phyloP scores from a whole-genome alignment of 1,284 basidiomycete genomes.

The Xanthoconium separans region DNA sequence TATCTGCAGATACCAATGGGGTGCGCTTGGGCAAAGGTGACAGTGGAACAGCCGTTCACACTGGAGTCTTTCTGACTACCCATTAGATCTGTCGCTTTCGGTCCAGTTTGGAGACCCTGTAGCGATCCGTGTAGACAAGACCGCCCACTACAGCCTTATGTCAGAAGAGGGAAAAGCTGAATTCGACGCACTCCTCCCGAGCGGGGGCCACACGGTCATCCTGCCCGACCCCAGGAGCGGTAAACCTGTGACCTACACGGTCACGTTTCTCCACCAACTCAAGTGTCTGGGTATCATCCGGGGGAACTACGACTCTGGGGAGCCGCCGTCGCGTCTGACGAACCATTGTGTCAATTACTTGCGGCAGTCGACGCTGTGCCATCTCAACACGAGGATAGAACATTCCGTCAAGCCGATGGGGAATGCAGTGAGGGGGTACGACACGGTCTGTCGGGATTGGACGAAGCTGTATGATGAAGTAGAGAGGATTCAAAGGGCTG shows the following conservation, averaged over 20 bases:
- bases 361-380: conserved; percentile 14
- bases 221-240: conserved; percentile 13
- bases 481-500: conserved; percentile 9
- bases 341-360: conserved; percentile 18
- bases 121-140: conserved; percentile 16
- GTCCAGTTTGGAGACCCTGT: conserved; percentile 14
- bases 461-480: conserved; percentile 19
- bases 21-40: conserved; percentile 4
- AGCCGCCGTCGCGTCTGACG: conserved; percentile 9
- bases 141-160: conserved; percentile 10
- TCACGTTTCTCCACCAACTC: conserved; percentile 16
- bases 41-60: neutral
- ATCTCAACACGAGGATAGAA: conserved; percentile 15
- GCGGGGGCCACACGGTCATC: conserved; percentile 11
- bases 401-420: conserved; percentile 12
- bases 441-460: conserved; percentile 16
- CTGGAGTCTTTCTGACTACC: neutral
- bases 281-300: conserved; percentile 17
- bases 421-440: conserved; percentile 13
- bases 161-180: conserved; percentile 14
- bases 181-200: conserved; percentile 18
- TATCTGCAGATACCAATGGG: neutral
- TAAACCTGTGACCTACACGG: conserved; percentile 17
- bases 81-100: conserved; percentile 9
- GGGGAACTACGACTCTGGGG: conserved; percentile 6